Evolutionary conservation across 192 early-diverging fungal species (phyloP).

Genomic region (Kickxella alabastrina): DNA sequence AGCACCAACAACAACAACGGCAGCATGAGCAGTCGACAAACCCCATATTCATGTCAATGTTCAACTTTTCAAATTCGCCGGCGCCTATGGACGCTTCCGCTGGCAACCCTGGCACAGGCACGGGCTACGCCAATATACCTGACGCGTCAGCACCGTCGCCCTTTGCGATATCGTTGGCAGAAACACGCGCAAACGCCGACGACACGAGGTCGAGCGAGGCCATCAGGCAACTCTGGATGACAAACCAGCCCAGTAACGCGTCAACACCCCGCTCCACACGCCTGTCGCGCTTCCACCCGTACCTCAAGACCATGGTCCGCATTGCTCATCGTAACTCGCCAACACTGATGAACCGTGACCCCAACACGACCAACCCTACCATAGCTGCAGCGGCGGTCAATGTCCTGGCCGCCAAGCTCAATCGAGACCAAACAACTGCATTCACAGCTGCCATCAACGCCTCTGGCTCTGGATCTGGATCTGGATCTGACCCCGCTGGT

Average conservation of each 20-base stretch:
- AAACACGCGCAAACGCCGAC: slow-evolving; percentile 5
- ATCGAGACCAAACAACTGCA: slow-evolving; percentile 2
- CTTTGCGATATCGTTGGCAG: slow-evolving; percentile 8
- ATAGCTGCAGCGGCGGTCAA: slow-evolving; percentile 46
- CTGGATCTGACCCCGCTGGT: background rate
- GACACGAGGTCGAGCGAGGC: slow-evolving; percentile 9
- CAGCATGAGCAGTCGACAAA: background rate
- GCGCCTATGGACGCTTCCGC: background rate
- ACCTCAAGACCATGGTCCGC: slow-evolving; percentile 46
- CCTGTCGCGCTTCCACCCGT: slow-evolving; percentile 50
- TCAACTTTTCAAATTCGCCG: background rate
- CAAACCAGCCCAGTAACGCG: slow-evolving; percentile 12
- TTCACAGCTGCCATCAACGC: background rate
- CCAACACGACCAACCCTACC: slow-evolving; percentile 42
- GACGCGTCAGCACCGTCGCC: slow-evolving; percentile 1
- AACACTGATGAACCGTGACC: slow-evolving; percentile 33
- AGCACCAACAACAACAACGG: background rate
- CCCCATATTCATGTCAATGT: background rate
- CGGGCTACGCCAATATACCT: background rate
- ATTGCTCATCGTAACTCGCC: slow-evolving; percentile 44
- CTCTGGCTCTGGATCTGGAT: background rate
- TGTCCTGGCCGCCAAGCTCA: slow-evolving; percentile 24
- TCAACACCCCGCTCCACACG: slow-evolving; percentile 40
- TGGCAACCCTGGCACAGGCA: background rate
- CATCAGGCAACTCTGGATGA: slow-evolving; percentile 24